Percentiles rank a stretch among this genome's conserved stretches.
These are phyloP conservation scores for Ramaria sp. DNA, from an alignment of 768 basidiomycete species.

Conservation along the genomic window DNA sequence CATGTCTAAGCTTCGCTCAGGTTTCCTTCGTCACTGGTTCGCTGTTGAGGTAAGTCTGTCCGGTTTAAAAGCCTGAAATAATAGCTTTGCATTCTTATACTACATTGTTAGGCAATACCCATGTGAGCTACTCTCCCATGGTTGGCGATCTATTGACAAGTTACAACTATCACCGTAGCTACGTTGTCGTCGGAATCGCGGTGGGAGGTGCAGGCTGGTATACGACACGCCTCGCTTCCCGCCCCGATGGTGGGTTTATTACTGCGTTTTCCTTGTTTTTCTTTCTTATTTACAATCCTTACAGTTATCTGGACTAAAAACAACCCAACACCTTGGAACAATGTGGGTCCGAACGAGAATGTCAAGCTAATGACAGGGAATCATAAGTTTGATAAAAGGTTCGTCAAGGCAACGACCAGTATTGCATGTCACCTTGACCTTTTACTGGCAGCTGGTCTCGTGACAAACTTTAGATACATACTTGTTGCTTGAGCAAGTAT, in stretches of 20 bases:
- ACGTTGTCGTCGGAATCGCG: conserved; percentile 37
- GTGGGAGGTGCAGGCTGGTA: conserved; percentile 58
- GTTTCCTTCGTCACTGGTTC: conserved; percentile 41
- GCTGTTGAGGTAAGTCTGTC: conserved; percentile 51
- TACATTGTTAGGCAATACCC: conserved; percentile 32
- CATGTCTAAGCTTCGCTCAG: conserved; percentile 4
- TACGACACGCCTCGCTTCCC: conserved; percentile 48
- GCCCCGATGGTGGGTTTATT: conserved; percentile 27
- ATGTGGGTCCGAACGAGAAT: conserved; percentile 62
- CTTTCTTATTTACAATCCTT: neutral
- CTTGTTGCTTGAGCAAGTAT: neutral
- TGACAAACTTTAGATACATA: conserved; percentile 47
- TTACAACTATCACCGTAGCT: conserved; percentile 21
- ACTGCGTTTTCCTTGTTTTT: neutral
- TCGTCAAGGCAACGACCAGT: conserved; percentile 15
- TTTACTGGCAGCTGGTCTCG: conserved; percentile 52
- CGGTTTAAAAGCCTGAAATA: conserved; percentile 7
- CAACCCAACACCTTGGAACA: conserved; percentile 89
- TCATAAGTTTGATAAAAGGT: conserved; percentile 71
- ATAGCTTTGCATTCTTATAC: conserved; percentile 6
- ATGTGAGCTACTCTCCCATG: conserved; percentile 24
- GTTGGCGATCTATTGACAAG: neutral
- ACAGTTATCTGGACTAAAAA: conserved; percentile 49
- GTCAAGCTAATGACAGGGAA: conserved; percentile 61
- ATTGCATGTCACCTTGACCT: conserved; percentile 2